Evolutionary conservation across 306 rosid genomes (phyloP), one percentile per base, ranked within the genome.

Genomic region (Chamaecrista fasciculata): DNA sequence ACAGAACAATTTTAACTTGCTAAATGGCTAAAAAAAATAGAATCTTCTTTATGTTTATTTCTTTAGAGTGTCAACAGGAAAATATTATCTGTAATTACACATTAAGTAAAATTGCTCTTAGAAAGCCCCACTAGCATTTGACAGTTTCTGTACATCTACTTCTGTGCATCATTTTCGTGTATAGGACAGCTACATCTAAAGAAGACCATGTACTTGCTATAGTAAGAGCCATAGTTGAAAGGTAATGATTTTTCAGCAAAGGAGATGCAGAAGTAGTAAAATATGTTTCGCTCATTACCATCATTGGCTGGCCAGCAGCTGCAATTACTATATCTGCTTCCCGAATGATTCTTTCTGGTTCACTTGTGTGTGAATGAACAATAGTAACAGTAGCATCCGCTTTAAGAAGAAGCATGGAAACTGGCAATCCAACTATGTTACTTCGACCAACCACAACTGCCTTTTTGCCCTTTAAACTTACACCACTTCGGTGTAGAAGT

Each of bases 371-470:
- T 5, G 98, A 90, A 78, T 90, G 97, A 26, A 86, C 92, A 59
- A 85, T 46, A 26, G 94, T 80, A 66, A 94, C 94, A 2, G 97
- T 94, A 29, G 96, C 97, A 85, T 90, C 91, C 39, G 79, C 96
- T 84, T 90, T 90, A 80, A 88, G 76, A 74, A 93, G 97, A 72
- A 93, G 85, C 79, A 92, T 71, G 2, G 98, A 82, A 79, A 85
- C 90, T 8, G 97, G 98, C 67, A 93, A 62, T 70, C 98, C 97
- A 69, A 90, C 97, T 58, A 93, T 93, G 87, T 93, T 93, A 67
- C 98, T 93, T 77, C 96, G 86, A 66, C 98, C 97, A 70, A 93
- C 96, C 66, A 88, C 98, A 36, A 90, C 97, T 19, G 91, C 98
- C 18, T 66, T 90, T 81, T 93, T 93, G 33, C 98, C 97, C 74